These are phyloP conservation scores for Hypoxylon rubiginosum DNA, from an alignment of 2,329 filamentous ascomycete species.

Conservation along the genomic window DNA sequence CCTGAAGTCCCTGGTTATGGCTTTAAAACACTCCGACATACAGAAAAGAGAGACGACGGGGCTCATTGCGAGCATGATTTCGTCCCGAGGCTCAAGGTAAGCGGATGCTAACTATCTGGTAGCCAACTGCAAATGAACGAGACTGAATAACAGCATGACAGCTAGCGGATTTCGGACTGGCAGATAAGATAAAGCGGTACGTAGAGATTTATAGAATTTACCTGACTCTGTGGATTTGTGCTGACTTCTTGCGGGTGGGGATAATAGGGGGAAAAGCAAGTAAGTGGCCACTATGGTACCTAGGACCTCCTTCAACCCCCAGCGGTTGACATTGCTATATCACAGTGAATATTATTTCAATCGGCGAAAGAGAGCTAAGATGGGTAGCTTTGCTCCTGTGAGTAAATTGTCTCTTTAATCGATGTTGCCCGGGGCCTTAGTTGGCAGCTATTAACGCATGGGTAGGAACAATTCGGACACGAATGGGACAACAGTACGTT, in stretches of 20 bases:
- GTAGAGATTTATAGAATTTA: neutral
- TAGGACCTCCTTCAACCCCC: neutral
- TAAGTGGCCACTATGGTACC: conserved; percentile 20
- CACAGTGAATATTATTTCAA: conserved; percentile 38
- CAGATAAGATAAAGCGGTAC: conserved; percentile 16
- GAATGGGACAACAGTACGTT: conserved; percentile 43
- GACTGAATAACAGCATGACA: conserved; percentile 19
- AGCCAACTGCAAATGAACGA: neutral
- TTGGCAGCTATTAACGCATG: neutral
- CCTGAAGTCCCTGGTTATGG: no score
- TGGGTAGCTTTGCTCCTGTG: conserved; percentile 36
- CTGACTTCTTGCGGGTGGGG: neutral
- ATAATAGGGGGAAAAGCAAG: conserved; percentile 28
- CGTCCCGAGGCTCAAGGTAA: conserved; percentile 28
- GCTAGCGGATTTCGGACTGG: conserved; percentile 44
- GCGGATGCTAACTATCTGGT: neutral
- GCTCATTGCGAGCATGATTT: conserved; percentile 7
- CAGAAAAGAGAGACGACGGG: conserved; percentile 2
- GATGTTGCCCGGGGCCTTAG: neutral
- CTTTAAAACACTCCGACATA: neutral
- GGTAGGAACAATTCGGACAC: conserved; percentile 40
- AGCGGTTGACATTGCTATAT: neutral
- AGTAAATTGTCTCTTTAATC: conserved; percentile 19
- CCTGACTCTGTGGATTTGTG: neutral
- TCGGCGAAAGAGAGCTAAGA: conserved; percentile 1